Evolutionary conservation across 2,329 filamentous ascomycete species (phyloP), one percentile per base, ranked within the genome.

Genomic region (Alternaria atra): DNA sequence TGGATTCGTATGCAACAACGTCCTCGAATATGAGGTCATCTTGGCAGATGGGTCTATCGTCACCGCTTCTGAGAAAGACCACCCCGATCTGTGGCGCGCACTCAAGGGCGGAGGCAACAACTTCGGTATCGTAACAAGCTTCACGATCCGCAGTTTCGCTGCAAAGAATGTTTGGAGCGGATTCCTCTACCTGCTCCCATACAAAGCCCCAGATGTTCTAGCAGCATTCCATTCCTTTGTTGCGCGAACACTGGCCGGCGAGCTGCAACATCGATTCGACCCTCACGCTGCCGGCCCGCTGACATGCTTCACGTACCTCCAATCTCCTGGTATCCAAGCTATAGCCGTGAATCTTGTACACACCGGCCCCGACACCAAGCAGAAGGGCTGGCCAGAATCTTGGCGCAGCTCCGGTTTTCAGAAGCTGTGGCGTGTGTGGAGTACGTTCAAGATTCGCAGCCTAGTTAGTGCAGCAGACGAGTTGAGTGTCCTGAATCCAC

Each of bases 271-370:
- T 29, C 56, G 55, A 30, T 65, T 77, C 5, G 68, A 75, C 6
- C 54, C 87, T 2, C 72, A 85, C 23, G 73, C 74, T 2, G 83
- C 84, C 4, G 73, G 84, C 4, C 81, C 82, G 30, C 80, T 87
- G 66, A 87, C 87, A 58, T 86, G 84, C 17, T 81, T 84, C 61
- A 79, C 88, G 69, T 87, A 88, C 72, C 77, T 82, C 3, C 86
- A 90, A 64, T 87, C 86, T 69, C 86, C 86, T 0, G 86, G 83
- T 15, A 2, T 82, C 80, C 15, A 87, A 67, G 80, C 83, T 25
- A 81, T 82, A 0, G 61, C 80, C 6, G 73, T 80, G 2, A 78
- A 80, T 15, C 58, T 84, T 1, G 68, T 85, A 43, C 80, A 88
- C 62, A 80, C 74, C 25, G 65, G 68, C 23, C 61, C 69, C 1